phyloP scores from a whole-genome alignment of 305 asterid species.

The Solanum chacoense region DNA sequence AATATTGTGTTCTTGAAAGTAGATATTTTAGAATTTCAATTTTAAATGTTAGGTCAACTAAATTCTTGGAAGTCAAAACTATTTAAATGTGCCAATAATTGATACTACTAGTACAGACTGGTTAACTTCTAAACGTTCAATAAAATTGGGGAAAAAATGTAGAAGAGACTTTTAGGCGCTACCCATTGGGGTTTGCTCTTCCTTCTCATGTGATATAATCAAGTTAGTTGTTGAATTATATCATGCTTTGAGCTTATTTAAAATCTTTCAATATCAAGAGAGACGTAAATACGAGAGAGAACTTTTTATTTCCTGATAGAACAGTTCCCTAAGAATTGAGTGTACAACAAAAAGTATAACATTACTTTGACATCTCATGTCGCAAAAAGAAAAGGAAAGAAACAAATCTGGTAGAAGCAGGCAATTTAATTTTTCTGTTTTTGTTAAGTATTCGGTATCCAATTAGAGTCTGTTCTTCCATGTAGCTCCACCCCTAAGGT shows the following conservation, averaged over 20 bases:
- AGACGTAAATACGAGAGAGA: not conserved
- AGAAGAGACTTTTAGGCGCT: not conserved
- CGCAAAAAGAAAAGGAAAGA: not conserved
- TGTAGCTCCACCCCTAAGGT: constrained; percentile 33
- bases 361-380: not conserved
- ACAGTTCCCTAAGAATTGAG: not conserved
- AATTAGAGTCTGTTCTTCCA: not conserved
- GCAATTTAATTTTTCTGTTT: not conserved
- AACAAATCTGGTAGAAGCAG: not conserved
- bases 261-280: not conserved
- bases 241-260: not conserved
- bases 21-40: no score
- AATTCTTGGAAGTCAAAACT: not conserved
- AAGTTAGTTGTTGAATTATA: not conserved
- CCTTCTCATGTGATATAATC: not conserved
- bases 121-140: not conserved
- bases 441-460: not conserved
- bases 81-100: not conserved
- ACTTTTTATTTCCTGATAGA: not conserved
- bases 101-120: not conserved
- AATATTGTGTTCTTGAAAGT: no score
- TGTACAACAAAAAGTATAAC: not conserved
- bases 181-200: not conserved
- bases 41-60: no score
- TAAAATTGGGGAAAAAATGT: no score